Base-by-base conservation (phyloP, 2,329 filamentous ascomycete genomes). In the Xylaria sp. region DNA sequence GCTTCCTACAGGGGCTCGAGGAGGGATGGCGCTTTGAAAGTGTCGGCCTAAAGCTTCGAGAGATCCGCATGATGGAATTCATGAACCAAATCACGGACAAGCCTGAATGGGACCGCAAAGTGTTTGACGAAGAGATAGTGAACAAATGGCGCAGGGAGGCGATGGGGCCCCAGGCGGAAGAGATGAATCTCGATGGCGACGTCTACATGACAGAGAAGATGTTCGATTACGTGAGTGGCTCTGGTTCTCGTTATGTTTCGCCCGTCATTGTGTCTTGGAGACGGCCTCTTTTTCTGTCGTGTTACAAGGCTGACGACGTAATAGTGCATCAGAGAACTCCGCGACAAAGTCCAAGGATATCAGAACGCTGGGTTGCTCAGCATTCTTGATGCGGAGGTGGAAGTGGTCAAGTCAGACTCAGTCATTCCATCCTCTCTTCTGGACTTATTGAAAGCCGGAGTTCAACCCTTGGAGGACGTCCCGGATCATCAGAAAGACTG, bases 401-500 rank as follows among this genome's bases (percentile, higher is more conserved):
- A 81, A 56, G 80, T 88, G 4, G 83, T 82, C 65, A 89, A 89
- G 72, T 86, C 87, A 1, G 87, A 89, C 73, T 78, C 72, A 0
- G 75, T 80, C 2, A 75, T 89, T 1, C 69, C 82, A 0, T 61
- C 76, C 0, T 73, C 79, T 0, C 71, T 88, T 2, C 76, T 79
- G 4, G 18, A 83, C 0, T 77, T 80, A 0, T 80, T 92, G 2
- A 80, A 75, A 34, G 71, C 75, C 2, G 84, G 82, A 39, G 58
- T 57, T 18, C 75, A 77, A 1, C 76, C 75, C 0, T 80, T 92
- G 1, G 85, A 90, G 67, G 77, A 85, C 20, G 81, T 86, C 0
- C 84, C 85, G 0, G 84, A 86, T 7, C 64, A 79, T 0, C 59
- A 81, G 41, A 85, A 86, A 70, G 89, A 91, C 76, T 92, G 86